Conservation (phyloP, 306 rosid genomes). For the Quercus engelmannii region DNA sequence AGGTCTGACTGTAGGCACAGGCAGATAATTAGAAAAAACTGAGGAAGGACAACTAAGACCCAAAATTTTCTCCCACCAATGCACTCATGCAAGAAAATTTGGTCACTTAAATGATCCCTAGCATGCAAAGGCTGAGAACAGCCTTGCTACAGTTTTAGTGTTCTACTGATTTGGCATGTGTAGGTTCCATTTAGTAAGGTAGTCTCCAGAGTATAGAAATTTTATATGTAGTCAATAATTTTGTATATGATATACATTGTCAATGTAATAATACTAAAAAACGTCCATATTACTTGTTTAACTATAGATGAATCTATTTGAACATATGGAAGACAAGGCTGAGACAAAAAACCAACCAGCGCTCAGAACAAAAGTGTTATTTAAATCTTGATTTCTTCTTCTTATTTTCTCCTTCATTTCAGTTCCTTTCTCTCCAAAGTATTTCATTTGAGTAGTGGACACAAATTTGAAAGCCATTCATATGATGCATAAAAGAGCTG, state of each 20-base stretch:
- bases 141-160: neutral
- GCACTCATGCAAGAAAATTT: neutral
- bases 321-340: neutral
- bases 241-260: too few species aligned
- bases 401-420: neutral
- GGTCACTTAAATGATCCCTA: neutral
- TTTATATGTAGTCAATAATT: too few species aligned
- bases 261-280: too few species aligned
- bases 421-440: neutral
- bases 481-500: neutral
- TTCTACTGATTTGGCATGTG: too few species aligned
- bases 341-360: neutral
- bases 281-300: too few species aligned
- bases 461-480: neutral
- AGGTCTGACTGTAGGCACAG: slow-evolving; percentile 74
- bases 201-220: too few species aligned
- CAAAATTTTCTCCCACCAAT: neutral
- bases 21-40: slow-evolving; percentile 13
- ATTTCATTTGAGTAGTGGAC: neutral
- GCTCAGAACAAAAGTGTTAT: neutral
- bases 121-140: neutral
- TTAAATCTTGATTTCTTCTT: neutral
- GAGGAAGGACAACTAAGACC: neutral
- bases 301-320: neutral
- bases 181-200: too few species aligned